Percentiles rank a stretch among this genome's conserved stretches.
Conservation (phyloP, 371 early-diverging fungal species). For the Batrachochytrium dendrobatidis region DNA sequence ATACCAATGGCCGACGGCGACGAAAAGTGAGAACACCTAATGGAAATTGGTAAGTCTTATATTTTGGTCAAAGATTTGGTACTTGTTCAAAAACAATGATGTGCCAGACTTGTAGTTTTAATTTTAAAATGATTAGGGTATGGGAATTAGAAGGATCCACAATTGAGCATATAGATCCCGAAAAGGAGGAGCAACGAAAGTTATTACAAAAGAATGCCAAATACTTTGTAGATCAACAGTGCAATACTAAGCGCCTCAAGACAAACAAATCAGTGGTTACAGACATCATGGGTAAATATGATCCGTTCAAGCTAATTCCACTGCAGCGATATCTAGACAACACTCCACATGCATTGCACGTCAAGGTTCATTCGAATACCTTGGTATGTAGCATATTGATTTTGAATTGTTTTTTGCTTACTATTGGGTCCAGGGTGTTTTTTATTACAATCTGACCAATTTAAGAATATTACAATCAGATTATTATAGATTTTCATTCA, state of each 20-base stretch:
- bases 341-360: conserved; percentile 52
- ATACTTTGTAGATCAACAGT: conserved; percentile 44
- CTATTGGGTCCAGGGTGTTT: no score
- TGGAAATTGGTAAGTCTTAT: conserved; percentile 11
- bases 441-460: no score
- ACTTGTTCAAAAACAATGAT: neutral
- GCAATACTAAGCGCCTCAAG: conserved; percentile 19
- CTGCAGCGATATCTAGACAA: conserved; percentile 44
- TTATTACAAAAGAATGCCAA: conserved; percentile 42
- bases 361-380: conserved; percentile 51
- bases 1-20: no score
- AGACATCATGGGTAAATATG: conserved; percentile 17
- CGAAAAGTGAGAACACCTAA: conserved; percentile 9
- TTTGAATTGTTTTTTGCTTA: neutral
- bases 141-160: conserved; percentile 3
- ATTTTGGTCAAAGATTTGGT: neutral
- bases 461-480: conserved; percentile 19
- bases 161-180: conserved; percentile 15
- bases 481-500: conserved; percentile 48
- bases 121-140: neutral
- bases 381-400: conserved; percentile 56
- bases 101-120: neutral
- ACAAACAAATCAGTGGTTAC: conserved; percentile 10
- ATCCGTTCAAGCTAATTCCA: conserved; percentile 63
- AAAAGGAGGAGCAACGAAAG: conserved; percentile 36